These are phyloP conservation scores for Sporothrix schenckii DNA, from an alignment of 2,329 filamentous ascomycete species.

Conservation along the genomic window DNA sequence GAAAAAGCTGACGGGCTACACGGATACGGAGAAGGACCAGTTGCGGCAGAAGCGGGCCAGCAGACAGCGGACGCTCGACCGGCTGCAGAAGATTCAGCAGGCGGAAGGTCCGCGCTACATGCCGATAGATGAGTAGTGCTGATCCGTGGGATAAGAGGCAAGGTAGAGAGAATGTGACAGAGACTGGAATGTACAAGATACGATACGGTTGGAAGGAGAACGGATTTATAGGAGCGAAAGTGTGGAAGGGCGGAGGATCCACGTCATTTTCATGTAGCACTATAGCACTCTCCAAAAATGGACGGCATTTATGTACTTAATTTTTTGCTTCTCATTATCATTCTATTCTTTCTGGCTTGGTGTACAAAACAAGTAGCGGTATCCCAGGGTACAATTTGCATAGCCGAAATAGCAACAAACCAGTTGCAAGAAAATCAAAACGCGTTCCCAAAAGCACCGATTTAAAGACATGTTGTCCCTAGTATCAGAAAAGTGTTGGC, in stretches of 20 bases:
- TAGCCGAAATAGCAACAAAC: conserved; percentile 8
- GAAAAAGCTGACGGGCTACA: conserved; percentile 66
- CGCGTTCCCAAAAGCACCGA: not conserved
- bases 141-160: too few relatives aligned
- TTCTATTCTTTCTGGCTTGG: not conserved
- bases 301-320: not conserved
- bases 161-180: not conserved
- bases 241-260: not conserved
- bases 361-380: not conserved
- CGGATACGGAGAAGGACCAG: conserved; percentile 59
- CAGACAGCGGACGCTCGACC: conserved; percentile 36
- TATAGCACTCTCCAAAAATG: conserved; percentile 1
- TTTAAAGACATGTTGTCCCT: not conserved
- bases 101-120: conserved; percentile 47
- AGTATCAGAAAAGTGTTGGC: too few relatives aligned
- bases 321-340: conserved; percentile 23
- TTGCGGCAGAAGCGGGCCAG: conserved; percentile 59
- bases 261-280: not conserved
- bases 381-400: not conserved
- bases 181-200: conserved; percentile 5
- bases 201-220: not conserved
- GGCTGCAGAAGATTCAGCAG: conserved; percentile 43
- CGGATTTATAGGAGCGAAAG: too few relatives aligned
- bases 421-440: not conserved
- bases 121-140: conserved; percentile 34